Evolutionary conservation across 2,329 filamentous ascomycete genomes (phyloP), one percentile per base, ranked within the genome.

Genomic region (Pseudogymnoascus sp.): DNA sequence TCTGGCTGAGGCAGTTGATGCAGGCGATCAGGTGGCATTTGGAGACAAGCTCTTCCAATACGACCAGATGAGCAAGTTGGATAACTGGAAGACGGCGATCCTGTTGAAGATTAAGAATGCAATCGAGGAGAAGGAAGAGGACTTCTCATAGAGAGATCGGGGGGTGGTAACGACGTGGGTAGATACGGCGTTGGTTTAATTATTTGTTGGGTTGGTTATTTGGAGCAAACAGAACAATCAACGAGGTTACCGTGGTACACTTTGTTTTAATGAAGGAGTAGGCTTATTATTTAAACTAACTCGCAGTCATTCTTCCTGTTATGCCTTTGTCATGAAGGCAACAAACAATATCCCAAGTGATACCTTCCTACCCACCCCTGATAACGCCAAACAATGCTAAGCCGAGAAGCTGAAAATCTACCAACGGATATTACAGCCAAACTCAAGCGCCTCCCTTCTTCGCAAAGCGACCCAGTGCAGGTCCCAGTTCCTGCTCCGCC

Each of bases 71-170:
- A 95, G 88, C 79, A 95, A 95, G 81, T 79, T 98, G 73, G 93
- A 97, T 75, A 95, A 93, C 80, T 98, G 93, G 93, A 96, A 97
- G 88, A 96, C 90, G 61, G 90, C 89, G 34, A 80, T 96, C 65
- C 77, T 96, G 67, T 79, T 96, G 73, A 85, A 87, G 70, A 83
- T 97, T 72, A 97, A 97, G 87, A 87, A 88, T 71, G 82, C 82
- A 63, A 96, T 96, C 71, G 89, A 93, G 78, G 83, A 86, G 73
- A 80, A 82, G 68, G 85, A 80, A 43, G 87, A 89, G 68, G 87
- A 90, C 71, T 90, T 89, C 71, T 87, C 87, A 67, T 90, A 66
- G 61, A 67, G 89, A 66, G 60, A 54, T 21, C n/a, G 34, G 13
- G 37, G 21, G 16, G 16, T 10, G 37, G 11, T 36, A 48, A 16